phyloP scores from a whole-genome alignment of 306 rosid species.

The Vigna radiata region DNA sequence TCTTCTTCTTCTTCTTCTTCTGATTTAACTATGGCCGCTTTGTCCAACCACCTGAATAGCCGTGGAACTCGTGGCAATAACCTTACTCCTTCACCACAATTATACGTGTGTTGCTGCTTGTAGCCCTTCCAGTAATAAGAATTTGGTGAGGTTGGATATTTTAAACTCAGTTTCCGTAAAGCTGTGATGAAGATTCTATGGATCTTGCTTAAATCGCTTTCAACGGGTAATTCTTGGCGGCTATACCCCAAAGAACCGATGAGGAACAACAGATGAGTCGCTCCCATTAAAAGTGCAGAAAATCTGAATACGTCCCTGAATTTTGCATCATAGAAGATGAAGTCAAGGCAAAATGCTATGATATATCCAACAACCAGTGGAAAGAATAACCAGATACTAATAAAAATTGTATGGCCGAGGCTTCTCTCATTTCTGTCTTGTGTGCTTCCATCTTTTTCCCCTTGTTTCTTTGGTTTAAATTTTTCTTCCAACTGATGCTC shows the following conservation, averaged over 20 bases:
- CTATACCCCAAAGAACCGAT: background rate
- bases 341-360: no score
- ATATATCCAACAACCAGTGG: background rate
- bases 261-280: background rate
- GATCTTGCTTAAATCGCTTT: background rate
- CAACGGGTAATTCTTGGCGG: background rate
- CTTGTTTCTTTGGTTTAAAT: no score
- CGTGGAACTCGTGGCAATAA: background rate
- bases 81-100: background rate
- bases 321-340: rapidly evolving
- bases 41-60: background rate
- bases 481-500: background rate
- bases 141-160: background rate
- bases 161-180: background rate
- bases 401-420: no score
- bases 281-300: background rate
- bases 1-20: no score
- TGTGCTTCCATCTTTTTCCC: no score
- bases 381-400: no score
- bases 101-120: background rate
- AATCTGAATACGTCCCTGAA: background rate
- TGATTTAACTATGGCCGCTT: background rate
- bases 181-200: background rate
- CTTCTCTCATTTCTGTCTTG: no score
- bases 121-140: constrained; percentile 29